Evolutionary conservation across 2,329 filamentous ascomycete genomes (phyloP), one percentile per base, ranked within the genome.

Genomic region (Cladophialophora bantiana): DNA sequence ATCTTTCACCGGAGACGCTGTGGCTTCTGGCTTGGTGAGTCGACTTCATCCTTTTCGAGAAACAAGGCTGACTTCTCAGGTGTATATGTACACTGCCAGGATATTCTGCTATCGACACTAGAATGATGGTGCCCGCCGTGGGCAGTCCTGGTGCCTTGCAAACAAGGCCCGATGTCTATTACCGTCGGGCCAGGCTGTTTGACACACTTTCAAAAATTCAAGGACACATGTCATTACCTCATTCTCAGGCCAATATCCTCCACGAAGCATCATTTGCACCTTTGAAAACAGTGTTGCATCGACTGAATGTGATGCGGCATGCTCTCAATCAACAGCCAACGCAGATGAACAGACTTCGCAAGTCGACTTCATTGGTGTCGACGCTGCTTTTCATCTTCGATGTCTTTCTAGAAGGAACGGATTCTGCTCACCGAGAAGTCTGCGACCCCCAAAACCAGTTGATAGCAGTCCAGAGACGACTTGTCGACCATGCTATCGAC

Each of bases 1-100:
- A 54, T 18, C 54, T 66, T 32, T 58, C 59, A 34, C 40, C 64
- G 38, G 59, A 62, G 18, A 62, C 64, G 1, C 26, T 62, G 40
- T 66, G 59, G 59, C 54, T 60, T 2, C 38, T 66, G n/a, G 64
- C 64, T 40, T 66, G 64, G 64, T 63, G 26, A 31, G 60, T 36
- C 26, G 48, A 20, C 15, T 34, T 18, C 20, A 7, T 9, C 13
- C 13, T 34, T 7, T 36, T 50, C 32, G 10, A 32, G 36, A 6
- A 35, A 48, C 12, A 10, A 20, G 18, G 20, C 52, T 55, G 52
- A 56, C 52, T 56, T 32, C n/a, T n/a, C 35, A 63, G 60, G 60
- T 66, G 64, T 36, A 35, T 62, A n/a, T 53, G 53, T 48, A 62
- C 40, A 7, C 58, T 66, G 34, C 64, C 64, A n/a, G 64, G 64